Base-by-base conservation (phyloP, 805 yeast species). In the Myxozyma vanderwaltii region DNA sequence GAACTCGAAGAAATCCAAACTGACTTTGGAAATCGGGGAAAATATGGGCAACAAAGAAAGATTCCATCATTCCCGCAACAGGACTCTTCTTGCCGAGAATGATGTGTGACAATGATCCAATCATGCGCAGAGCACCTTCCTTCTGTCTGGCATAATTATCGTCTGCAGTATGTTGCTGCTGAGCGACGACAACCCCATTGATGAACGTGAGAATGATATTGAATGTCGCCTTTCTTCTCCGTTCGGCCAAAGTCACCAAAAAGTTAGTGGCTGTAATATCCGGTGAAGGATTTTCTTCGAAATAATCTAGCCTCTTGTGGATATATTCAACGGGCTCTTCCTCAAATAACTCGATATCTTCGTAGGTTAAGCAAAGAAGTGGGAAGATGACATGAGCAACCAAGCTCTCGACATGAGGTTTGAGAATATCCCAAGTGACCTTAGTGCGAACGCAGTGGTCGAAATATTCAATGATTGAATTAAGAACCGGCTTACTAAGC, bases 241-340 rank as follows among this genome's bases (percentile, higher is more conserved):
- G 87, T 44, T 82, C 81, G 1, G 86, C 87, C n/a, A 90, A 72
- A 1, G 91, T 85, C 29, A 82, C 81, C 61, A 94, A 75, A 58
- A 94, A 79, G 8, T 85, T 82, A 54, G 87, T 76, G 1, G 96
- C 92, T 1, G 96, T 95, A 47, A 82, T 77, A 70, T 90, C 96
- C 5, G 96, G 88, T 1, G 90, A 79, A 43, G 77, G 73, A 47
- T 74, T 74, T 54, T 87, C 94, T 66, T 86, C 82, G 69, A 80
- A 78, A 29, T 64, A 48, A 71, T 86, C 90, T 67, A 90, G 79
- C 54, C 81, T 81, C 53, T 85, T 77, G 71, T 89, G 88, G 56
- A 92, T 84, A 71, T 89, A 94, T 70, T 91, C 97, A 56, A 83
- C 86, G 2, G 97, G 97, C 67, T 91, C 97, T 62, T 81, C 84